Conservation (phyloP, 1,284 basidiomycete species). For the Cutaneotrichosporon spelunceum region DNA sequence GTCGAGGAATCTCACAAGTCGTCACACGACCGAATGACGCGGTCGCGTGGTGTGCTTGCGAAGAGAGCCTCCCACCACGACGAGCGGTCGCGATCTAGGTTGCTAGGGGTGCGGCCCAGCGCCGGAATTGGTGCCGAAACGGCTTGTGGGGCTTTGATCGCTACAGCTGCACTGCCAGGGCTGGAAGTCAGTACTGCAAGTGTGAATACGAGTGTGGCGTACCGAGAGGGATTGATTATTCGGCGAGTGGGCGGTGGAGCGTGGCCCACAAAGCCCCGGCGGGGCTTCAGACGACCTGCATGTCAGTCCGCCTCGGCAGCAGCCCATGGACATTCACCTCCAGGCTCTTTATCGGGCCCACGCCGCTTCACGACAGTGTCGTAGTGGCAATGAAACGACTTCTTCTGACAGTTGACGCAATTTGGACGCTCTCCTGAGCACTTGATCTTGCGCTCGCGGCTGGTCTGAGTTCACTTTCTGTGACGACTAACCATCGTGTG, state of each 20-base stretch:
- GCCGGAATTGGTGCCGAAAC: not conserved
- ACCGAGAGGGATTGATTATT: not conserved
- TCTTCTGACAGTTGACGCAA: constrained; percentile 24
- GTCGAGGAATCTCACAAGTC: not conserved
- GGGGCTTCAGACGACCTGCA: constrained; percentile 19
- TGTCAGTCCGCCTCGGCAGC: not conserved
- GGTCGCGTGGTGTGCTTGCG: not conserved
- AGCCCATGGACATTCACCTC: constrained; percentile 18
- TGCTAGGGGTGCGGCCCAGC: not conserved
- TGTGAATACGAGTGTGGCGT: not conserved
- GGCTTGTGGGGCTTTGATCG: not conserved
- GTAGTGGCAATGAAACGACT: constrained; percentile 21
- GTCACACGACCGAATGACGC: constrained; percentile 3
- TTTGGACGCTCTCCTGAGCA: constrained; percentile 23
- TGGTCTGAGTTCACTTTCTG: not conserved
- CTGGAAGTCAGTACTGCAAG: not conserved
- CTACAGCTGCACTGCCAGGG: not conserved
- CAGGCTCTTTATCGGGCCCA: constrained; percentile 30
- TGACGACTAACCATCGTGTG: constrained; percentile 14
- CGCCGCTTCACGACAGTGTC: constrained; percentile 21
- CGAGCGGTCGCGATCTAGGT: not conserved
- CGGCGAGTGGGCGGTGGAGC: not conserved
- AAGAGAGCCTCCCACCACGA: constrained; percentile 13
- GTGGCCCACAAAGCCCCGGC: constrained; percentile 4
- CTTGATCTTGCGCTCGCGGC: constrained; percentile 27